Conservation (phyloP, 139 green algal species). For the Chlamydomonas sphaeroides region DNA sequence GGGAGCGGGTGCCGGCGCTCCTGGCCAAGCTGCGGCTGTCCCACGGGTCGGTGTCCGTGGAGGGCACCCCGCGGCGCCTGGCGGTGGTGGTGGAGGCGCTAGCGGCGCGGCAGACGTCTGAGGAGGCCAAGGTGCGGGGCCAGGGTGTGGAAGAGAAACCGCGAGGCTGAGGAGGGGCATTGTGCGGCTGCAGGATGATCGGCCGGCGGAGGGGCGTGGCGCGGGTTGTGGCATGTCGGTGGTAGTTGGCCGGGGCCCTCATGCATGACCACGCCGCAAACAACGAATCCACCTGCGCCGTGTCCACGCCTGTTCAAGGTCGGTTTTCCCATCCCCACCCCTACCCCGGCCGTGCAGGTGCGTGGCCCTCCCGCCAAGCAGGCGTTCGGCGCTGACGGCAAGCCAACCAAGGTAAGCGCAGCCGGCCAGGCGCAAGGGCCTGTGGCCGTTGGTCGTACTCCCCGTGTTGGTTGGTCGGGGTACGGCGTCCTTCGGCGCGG, state of each 20-base stretch:
- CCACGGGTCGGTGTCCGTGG: constrained; percentile 76
- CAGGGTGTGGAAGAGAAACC: too few species aligned
- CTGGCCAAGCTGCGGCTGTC: constrained; percentile 80
- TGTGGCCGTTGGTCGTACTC: too few species aligned
- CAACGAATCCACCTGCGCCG: too few species aligned
- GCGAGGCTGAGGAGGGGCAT: too few species aligned
- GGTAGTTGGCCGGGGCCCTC: too few species aligned
- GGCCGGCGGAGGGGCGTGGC: too few species aligned
- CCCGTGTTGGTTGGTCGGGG: too few species aligned
- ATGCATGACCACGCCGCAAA: too few species aligned
- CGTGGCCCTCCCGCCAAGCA: constrained; percentile 91
- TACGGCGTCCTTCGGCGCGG: too few species aligned
- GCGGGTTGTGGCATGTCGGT: too few species aligned
- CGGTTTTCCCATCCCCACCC: neutral
- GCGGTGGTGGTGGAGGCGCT: constrained; percentile 84
- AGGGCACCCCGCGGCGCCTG: constrained; percentile 90
- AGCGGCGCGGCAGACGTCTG: constrained; percentile 64
- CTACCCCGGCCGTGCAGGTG: constrained; percentile 44
- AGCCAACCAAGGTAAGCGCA: constrained; percentile 81
- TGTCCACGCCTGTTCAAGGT: neutral
- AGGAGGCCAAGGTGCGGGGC: constrained; percentile 61
- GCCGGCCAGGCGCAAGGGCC: too few species aligned
- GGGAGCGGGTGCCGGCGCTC: constrained; percentile 73
- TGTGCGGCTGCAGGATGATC: too few species aligned
- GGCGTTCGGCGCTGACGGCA: constrained; percentile 61